Conservation (phyloP, 768 basidiomycete species). For the Myochromella boudieri region DNA sequence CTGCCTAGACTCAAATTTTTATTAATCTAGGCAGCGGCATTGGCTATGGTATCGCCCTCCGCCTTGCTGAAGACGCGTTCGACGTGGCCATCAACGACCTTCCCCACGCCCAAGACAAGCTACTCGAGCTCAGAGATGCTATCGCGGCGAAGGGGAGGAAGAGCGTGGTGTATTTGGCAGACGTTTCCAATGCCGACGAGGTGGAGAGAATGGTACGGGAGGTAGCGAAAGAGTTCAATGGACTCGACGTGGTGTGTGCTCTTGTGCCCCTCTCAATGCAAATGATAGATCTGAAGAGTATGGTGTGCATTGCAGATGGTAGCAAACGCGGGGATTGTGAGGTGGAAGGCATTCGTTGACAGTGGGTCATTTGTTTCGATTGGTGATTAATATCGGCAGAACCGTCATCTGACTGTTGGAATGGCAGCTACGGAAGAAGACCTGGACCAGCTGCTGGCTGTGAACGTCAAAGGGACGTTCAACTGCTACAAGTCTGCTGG, state of each 20-base stretch:
- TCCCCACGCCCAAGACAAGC: too few species aligned
- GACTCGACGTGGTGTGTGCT: constrained; percentile 32
- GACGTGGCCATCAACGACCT: constrained; percentile 27
- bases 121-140: constrained; percentile 23
- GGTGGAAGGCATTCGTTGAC: constrained; percentile 17
- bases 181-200: constrained; percentile 22
- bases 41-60: constrained; percentile 20
- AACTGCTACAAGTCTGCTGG: constrained; percentile 67
- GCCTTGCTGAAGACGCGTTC: constrained; percentile 19
- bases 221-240: constrained; percentile 17
- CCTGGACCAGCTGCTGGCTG: constrained; percentile 40
- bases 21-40: constrained; percentile 17
- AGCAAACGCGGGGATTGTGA: constrained; percentile 29
- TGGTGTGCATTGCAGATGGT: too few species aligned
- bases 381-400: neutral
- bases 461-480: constrained; percentile 60
- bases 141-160: constrained; percentile 16
- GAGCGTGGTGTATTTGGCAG: constrained; percentile 14
- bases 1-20: neutral
- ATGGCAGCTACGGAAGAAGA: constrained; percentile 31
- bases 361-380: constrained; percentile 9
- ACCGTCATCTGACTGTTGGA: neutral
- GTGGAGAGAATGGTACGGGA: constrained; percentile 20
- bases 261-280: neutral
- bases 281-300: neutral